Conservation (phyloP, 2,329 filamentous ascomycete genomes). For the Acrocalymma vagum region DNA sequence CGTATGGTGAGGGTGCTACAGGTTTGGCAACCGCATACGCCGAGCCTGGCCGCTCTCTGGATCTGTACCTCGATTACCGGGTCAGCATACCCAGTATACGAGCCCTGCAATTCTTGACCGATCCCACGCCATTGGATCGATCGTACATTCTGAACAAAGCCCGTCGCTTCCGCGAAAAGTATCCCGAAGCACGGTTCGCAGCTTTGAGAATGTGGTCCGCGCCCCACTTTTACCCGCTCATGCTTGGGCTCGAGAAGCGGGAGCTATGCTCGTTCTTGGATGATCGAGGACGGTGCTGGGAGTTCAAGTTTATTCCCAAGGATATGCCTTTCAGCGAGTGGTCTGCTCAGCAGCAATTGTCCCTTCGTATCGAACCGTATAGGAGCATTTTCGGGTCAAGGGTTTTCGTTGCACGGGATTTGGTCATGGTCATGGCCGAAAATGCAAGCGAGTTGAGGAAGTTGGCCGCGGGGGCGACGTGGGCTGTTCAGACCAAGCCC, state of each 20-base stretch:
- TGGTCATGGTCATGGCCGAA: constrained; percentile 57
- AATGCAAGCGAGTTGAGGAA: constrained; percentile 52
- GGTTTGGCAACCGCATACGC: constrained; percentile 50
- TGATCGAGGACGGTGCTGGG: constrained; percentile 53
- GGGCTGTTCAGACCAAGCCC: constrained; percentile 57
- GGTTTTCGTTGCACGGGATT: constrained; percentile 52
- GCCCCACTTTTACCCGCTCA: constrained; percentile 60
- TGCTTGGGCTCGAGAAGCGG: constrained; percentile 51
- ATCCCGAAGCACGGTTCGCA: constrained; percentile 49
- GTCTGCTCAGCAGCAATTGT: constrained; percentile 53
- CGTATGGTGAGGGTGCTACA: constrained; percentile 34
- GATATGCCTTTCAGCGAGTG: constrained; percentile 56
- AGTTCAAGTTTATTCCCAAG: constrained; percentile 60
- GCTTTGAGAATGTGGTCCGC: constrained; percentile 58
- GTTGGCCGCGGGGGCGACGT: constrained; percentile 52
- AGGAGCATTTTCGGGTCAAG: constrained; percentile 43
- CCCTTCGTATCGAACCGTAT: constrained; percentile 40
- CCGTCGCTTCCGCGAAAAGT: constrained; percentile 32
- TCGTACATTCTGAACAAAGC: constrained; percentile 42
- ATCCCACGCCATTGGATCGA: constrained; percentile 42
- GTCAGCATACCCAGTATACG: constrained; percentile 23
- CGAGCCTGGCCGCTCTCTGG: constrained; percentile 47
- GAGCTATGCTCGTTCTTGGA: constrained; percentile 51
- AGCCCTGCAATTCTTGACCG: constrained; percentile 36
- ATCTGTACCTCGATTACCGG: constrained; percentile 57